A percentile compares a stretch with the other conserved stretches of the same genome.
These are phyloP conservation scores for Kazachstania sp. DNA, from an alignment of 1,139 yeast genomes.

Conservation along the genomic window DNA sequence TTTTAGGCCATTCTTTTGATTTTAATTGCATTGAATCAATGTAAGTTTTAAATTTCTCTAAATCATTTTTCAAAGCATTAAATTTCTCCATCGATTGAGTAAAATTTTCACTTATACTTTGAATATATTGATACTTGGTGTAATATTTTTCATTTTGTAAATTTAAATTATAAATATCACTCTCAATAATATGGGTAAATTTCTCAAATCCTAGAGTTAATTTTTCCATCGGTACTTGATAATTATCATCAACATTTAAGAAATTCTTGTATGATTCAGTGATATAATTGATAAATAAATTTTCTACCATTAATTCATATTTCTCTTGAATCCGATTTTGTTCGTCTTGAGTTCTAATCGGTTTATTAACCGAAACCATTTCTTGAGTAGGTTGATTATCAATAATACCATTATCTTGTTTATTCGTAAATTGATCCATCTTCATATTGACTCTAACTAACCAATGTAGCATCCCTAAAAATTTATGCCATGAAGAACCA, in stretches of 20 bases:
- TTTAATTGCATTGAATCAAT: conserved; percentile 58
- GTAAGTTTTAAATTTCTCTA: conserved; percentile 60
- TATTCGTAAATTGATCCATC: conserved; percentile 34
- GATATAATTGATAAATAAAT: conserved; percentile 57
- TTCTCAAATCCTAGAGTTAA: conserved; percentile 48
- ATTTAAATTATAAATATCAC: conserved; percentile 39
- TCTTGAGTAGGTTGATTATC: conserved; percentile 27
- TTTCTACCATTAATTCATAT: conserved; percentile 39
- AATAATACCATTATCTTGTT: conserved; percentile 18
- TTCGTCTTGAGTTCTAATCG: conserved; percentile 34
- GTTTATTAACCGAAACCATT: conserved; percentile 34
- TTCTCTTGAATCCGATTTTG: conserved; percentile 31
- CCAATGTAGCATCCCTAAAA: conserved; percentile 79
- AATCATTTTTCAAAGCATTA: conserved; percentile 62
- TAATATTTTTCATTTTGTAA: conserved; percentile 34
- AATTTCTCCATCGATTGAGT: conserved; percentile 47
- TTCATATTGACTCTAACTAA: conserved; percentile 50
- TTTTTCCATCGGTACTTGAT: conserved; percentile 44
- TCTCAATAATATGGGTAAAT: conserved; percentile 36
- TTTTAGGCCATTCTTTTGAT: conserved; percentile 55
- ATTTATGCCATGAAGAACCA: conserved; percentile 81
- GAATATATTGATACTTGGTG: conserved; percentile 27
- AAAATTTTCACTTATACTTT: conserved; percentile 35
- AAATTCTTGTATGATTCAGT: conserved; percentile 60
- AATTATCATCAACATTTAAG: conserved; percentile 56